Base-by-base conservation (phyloP, 371 early-diverging fungal species). In the Mucor indicus region DNA sequence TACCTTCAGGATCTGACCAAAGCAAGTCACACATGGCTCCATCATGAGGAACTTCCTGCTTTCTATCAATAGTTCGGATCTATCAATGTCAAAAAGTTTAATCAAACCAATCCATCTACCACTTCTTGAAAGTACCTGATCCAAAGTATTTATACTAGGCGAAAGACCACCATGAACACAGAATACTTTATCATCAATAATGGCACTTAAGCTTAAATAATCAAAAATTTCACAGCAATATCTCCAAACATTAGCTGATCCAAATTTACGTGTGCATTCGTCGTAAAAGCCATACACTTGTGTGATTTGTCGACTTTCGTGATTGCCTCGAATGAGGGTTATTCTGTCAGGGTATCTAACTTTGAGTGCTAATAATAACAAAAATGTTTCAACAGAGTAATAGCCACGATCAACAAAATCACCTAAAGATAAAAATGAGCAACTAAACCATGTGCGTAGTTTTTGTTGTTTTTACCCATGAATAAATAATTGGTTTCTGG, bases 401-500 rank as follows among this genome's bases (percentile, higher is more conserved):
- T 92, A 97, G 25, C 99, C 99, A 46, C 99, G 89, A 77, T 99
- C 99, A 3, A 99, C 99, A 82, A 98, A 99, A 68, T 99, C 99
- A 23, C 99, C 93, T 89, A 56, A 6, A 32, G 31, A 0, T 27
- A 7, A 7, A 27, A 27, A 11, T 5, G 29, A 27, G 11, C 5
- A 11, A 45, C 4, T 11, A 33, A 33, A 33, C 4, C 5, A 27
- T 27, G 5, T 27, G 11, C 11, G 11, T 27, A 27, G 5, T 5
- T 11, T 7, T 27, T 7, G 5, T 7, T 27, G 11, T 19, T 1
- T 67, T 39, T 79, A 86, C 93, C 99, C 95, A 99, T 93, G 60
- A 97, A 96, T 36, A 97, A 69, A 61, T 98, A 99, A 65, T 93
- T 98, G 37, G 96, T 98, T 38, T 94, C 89, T 2, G 99, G 98